Evolutionary conservation across 306 rosid species (phyloP).

Genomic region (Glycine latifolia): DNA sequence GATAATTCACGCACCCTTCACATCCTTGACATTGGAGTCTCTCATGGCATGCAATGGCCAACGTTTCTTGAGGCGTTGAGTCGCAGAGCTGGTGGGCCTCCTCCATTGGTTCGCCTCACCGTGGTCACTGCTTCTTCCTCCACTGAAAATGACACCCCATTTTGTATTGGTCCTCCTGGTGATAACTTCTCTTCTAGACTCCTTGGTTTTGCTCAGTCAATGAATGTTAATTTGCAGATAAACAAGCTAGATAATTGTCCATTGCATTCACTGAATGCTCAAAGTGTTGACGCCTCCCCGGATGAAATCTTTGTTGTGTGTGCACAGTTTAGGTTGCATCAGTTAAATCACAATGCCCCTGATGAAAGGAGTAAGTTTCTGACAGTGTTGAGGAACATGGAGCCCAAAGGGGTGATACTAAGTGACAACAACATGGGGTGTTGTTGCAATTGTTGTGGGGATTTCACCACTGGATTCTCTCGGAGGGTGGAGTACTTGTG

Average conservation of each 20-base stretch:
- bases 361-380: slow-evolving; percentile 75
- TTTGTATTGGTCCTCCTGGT: slow-evolving; percentile 81
- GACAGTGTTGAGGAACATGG: slow-evolving; percentile 59
- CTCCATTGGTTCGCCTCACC: slow-evolving; percentile 79
- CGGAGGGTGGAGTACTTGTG: slow-evolving; percentile 75
- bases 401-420: slow-evolving; percentile 78
- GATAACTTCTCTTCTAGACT: slow-evolving; percentile 72
- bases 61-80: slow-evolving; percentile 84
- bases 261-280: slow-evolving; percentile 55
- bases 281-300: slow-evolving; percentile 48
- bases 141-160: slow-evolving; percentile 60
- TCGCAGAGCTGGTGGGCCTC: slow-evolving; percentile 85
- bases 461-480: slow-evolving; percentile 63
- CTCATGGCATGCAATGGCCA: slow-evolving; percentile 97
- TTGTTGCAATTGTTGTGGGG: slow-evolving; percentile 75
- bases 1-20: slow-evolving; percentile 61
- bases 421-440: slow-evolving; percentile 85
- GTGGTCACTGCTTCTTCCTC: slow-evolving; percentile 60
- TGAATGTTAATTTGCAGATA: slow-evolving; percentile 75
- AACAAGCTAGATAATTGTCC: slow-evolving; percentile 65
- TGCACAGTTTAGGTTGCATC: slow-evolving; percentile 84
- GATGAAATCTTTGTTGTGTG: slow-evolving; percentile 81
- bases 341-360: slow-evolving; percentile 63
- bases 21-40: slow-evolving; percentile 89
- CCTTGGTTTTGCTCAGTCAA: slow-evolving; percentile 71